These are phyloP conservation scores for Venturia oleaginea DNA, from an alignment of 2,329 filamentous ascomycete species.

Conservation along the genomic window DNA sequence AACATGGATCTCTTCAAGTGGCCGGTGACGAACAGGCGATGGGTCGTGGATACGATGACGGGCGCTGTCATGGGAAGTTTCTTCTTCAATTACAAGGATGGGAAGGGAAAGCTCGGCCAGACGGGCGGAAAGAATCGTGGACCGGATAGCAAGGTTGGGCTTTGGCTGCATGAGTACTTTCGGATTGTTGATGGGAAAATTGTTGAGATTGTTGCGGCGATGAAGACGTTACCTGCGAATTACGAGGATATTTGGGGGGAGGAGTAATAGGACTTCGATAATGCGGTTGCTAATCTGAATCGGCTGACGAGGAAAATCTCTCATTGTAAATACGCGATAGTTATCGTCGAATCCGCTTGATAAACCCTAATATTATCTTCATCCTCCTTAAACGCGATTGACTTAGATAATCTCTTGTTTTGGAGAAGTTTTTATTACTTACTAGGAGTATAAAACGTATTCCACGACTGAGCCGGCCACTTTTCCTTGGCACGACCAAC, in stretches of 20 bases:
- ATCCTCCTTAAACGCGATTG: no score
- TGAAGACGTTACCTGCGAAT: background rate
- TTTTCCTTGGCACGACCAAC: no score
- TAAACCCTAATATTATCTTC: no score
- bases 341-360: no score
- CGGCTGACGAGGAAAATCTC: no score
- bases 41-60: constrained; percentile 6
- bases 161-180: constrained; percentile 10
- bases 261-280: no score
- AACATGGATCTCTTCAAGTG: constrained; percentile 7
- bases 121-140: background rate
- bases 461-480: no score
- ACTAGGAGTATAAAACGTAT: no score
- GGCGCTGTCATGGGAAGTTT: constrained; percentile 5
- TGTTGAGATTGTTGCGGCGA: background rate
- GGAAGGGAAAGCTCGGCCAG: background rate
- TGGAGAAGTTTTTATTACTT: no score
- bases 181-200: background rate
- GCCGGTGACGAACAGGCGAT: constrained; percentile 4
- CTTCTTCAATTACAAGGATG: constrained; percentile 5
- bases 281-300: no score
- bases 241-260: background rate
- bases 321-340: no score
- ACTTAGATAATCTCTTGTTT: no score
- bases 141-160: background rate